A percentile compares a stretch with the other conserved stretches of the same genome.
phyloP scores from a whole-genome alignment of 192 early-diverging fungal genomes.

The Entomortierella parvispora region DNA sequence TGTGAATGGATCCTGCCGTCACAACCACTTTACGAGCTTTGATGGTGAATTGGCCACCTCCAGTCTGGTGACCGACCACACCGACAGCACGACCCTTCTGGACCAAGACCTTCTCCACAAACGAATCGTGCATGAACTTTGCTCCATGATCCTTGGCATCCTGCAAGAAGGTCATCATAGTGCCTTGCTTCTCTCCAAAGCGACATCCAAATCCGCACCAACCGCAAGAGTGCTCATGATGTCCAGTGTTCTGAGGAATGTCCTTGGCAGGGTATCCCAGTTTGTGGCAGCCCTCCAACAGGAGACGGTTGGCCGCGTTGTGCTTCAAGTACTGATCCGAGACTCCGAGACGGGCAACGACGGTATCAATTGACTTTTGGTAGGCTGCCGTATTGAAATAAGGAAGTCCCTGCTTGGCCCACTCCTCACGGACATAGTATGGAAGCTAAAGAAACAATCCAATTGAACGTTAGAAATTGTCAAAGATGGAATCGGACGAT shows the following conservation, averaged over 20 bases:
- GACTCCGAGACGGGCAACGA: constrained; percentile 67
- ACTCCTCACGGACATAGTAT: constrained; percentile 75
- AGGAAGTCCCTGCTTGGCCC: constrained; percentile 71
- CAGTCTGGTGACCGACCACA: constrained; percentile 53
- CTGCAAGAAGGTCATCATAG: constrained; percentile 71
- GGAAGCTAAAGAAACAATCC: constrained; percentile 55
- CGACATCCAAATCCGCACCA: constrained; percentile 78
- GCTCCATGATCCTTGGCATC: constrained; percentile 73
- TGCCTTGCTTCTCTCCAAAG: constrained; percentile 75
- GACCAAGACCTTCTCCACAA: constrained; percentile 66
- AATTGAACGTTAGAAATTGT: neutral
- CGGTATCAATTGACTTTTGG: constrained; percentile 61
- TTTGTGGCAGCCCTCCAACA: constrained; percentile 74
- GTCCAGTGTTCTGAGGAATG: constrained; percentile 76
- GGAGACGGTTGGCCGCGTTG: constrained; percentile 68
- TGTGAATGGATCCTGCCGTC: constrained; percentile 71
- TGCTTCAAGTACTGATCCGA: constrained; percentile 63
- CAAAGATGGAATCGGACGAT: neutral
- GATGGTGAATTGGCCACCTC: constrained; percentile 54
- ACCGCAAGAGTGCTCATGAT: constrained; percentile 64
- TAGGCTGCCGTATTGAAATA: constrained; percentile 65
- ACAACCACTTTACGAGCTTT: constrained; percentile 67
- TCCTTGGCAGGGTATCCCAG: constrained; percentile 65
- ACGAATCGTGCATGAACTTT: constrained; percentile 66
- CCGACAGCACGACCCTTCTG: constrained; percentile 65